Evolutionary conservation across 345 rosid genomes (phyloP).

Genomic region (Punica granatum): DNA sequence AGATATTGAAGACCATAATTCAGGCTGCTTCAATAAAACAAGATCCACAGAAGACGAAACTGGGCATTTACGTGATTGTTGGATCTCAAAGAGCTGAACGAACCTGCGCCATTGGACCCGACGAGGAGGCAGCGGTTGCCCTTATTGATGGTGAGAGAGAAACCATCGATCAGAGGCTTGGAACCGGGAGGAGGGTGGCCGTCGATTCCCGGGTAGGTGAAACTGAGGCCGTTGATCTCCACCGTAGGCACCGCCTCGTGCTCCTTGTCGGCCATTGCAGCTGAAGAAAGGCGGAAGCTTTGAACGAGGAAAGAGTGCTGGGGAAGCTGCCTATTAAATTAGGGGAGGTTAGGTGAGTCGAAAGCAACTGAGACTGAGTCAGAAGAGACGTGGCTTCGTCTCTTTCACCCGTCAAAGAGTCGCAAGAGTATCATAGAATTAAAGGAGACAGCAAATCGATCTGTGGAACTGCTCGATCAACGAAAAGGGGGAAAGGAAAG

Average conservation of each 20-base stretch:
- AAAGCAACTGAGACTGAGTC: background rate
- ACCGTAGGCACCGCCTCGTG: conserved; percentile 35
- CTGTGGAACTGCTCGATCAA: too few relatives aligned
- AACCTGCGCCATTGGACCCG: conserved; percentile 98
- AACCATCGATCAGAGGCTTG: conserved; percentile 63
- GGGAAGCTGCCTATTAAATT: background rate
- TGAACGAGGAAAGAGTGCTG: background rate
- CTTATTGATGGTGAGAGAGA: conserved; percentile 45
- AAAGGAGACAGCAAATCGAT: background rate
- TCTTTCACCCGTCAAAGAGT: background rate
- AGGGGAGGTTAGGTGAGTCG: conserved; percentile 12
- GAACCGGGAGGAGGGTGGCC: conserved; percentile 91
- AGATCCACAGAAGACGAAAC: background rate
- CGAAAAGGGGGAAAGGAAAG: background rate
- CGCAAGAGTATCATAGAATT: background rate
- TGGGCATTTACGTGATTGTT: background rate
- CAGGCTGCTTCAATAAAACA: background rate
- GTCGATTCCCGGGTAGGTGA: conserved; percentile 96
- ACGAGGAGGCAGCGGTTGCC: conserved; percentile 90
- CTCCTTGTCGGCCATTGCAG: conserved; percentile 23
- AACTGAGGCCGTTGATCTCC: conserved; percentile 64
- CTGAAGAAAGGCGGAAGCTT: background rate
- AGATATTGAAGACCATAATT: background rate
- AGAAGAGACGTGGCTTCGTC: conserved; percentile 8
- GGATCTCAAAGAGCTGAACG: conserved; percentile 1